A percentile compares a stretch with the other conserved stretches of the same genome.
Evolutionary conservation across 1,284 basidiomycete genomes (phyloP).

Genomic region (Rhodotorula sp.): DNA sequence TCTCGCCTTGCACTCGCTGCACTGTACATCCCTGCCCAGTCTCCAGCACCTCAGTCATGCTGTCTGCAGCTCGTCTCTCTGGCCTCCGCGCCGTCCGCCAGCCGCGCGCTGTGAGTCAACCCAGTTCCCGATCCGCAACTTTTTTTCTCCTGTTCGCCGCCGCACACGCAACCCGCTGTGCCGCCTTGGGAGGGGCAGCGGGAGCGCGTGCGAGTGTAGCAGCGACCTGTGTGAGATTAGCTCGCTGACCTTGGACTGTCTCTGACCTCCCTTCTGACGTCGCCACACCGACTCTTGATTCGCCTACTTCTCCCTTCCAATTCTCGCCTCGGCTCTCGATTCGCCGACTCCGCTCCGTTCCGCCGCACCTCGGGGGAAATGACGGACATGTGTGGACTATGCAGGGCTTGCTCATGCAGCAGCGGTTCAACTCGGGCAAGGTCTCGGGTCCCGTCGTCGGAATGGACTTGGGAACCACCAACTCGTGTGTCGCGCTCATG

Average conservation of each 20-base stretch:
- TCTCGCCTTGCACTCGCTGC: not conserved
- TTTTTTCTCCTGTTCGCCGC: no score
- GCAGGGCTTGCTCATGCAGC: slow-evolving; percentile 44
- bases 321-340: not conserved
- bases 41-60: slow-evolving; percentile 15
- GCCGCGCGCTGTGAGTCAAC: slow-evolving; percentile 28
- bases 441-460: slow-evolving; percentile 55
- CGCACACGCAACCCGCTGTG: no score
- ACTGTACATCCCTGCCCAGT: not conserved
- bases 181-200: no score
- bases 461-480: slow-evolving; percentile 60
- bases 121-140: not conserved
- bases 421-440: slow-evolving; percentile 54
- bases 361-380: no score
- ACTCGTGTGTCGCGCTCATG: slow-evolving; percentile 64
- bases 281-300: not conserved
- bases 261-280: no score
- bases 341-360: not conserved
- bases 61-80: slow-evolving; percentile 37
- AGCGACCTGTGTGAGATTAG: no score
- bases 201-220: no score
- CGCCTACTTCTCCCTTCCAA: slow-evolving; percentile 5
- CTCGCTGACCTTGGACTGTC: no score
- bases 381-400: no score
- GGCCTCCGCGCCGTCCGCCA: slow-evolving; percentile 32